Evolutionary conservation across 352 stramenopile genomes (phyloP), one percentile per base, ranked within the genome.

Genomic region (Blastocystis sp.): DNA sequence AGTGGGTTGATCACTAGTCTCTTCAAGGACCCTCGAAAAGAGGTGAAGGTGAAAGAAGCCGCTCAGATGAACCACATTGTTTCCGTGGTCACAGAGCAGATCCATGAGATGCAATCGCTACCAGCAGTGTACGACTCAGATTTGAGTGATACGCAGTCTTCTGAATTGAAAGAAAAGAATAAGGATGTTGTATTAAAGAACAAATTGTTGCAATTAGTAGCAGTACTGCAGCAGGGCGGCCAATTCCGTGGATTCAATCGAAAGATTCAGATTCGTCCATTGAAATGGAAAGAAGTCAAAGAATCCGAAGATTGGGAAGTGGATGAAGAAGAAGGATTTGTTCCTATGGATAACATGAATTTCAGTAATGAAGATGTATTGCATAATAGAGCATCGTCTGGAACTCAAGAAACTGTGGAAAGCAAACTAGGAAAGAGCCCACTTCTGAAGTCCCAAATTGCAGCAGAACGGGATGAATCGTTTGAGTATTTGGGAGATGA

Each of bases 211-310:
- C 96, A 98, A 91, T 97, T 98, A 92, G 95, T 97, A 45, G 95
- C 97, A 70, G 95, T 99, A 43, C 91, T 99, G 39, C 95, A 98
- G 91, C 79, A 88, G 76, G 92, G 97, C 26, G 98, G 96, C 94
- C 98, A 98, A 91, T 98, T 98, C 91, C 92, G 93, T 2, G 96
- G 96, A 13, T 97, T 98, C 79, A 99, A 99, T 91, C 94, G 97
- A 63, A 99, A 99, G 91, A 92, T 99, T 13, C 97, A 99, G 91
- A 93, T 98, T 75, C 97, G 97, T 90, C 94, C 95, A 0, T 73
- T 91, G 9, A 91, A 93, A 54, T 97, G 94, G 93, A 37, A 82
- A 91, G 30, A 92, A 94, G 63, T 69, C 91, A 24, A 34, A 34
- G 30, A 34, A 34, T 34, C 30, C 30, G 30, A 34, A 34, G 30